Base-by-base conservation (phyloP, 345 rosid genomes). In the Jatropha curcas region DNA sequence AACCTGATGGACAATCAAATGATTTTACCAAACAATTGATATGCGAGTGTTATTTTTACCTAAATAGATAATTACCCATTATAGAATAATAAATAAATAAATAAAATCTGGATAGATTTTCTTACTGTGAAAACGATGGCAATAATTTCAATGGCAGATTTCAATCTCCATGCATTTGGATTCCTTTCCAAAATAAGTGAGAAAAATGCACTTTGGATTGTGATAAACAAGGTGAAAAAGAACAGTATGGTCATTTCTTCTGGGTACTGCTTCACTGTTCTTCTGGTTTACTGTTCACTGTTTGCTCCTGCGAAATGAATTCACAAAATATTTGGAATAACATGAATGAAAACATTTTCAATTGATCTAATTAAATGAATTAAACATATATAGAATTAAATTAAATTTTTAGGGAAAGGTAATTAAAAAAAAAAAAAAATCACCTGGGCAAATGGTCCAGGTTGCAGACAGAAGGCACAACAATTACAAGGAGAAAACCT, bases 401-500 rank as follows among this genome's bases (percentile, higher is more conserved):
- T n/a, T n/a, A n/a, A n/a, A n/a, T n/a, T n/a, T n/a, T n/a, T n/a
- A n/a, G n/a, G n/a, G n/a, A n/a, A n/a, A n/a, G n/a, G n/a, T n/a
- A n/a, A n/a, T n/a, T n/a, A n/a, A n/a, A n/a, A n/a, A n/a, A n/a
- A n/a, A n/a, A n/a, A n/a, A n/a, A n/a, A n/a, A n/a, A n/a, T n/a
- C 72, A 80, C 89, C 89, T 82, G 84, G 57, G 75, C 62, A 80
- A n/a, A 87, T 75, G 64, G 71, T 74, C 76, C 82, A 79, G 35
- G 24, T 5, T 30, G 87, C 76, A 67, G 73, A 1, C 37, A 77
- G 65, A 46, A 85, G 39, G 43, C n/a, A 64, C 68, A 11, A 67
- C 77, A 45, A 77, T 71, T 30, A 82, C 43, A 70, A 85, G 78
- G 69, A 87, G 66, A 35, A 77, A 27, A 33, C 81, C 86, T 7